These are phyloP conservation scores for Cyphellophora attinorum DNA, from an alignment of 2,329 filamentous ascomycete species.

Conservation along the genomic window DNA sequence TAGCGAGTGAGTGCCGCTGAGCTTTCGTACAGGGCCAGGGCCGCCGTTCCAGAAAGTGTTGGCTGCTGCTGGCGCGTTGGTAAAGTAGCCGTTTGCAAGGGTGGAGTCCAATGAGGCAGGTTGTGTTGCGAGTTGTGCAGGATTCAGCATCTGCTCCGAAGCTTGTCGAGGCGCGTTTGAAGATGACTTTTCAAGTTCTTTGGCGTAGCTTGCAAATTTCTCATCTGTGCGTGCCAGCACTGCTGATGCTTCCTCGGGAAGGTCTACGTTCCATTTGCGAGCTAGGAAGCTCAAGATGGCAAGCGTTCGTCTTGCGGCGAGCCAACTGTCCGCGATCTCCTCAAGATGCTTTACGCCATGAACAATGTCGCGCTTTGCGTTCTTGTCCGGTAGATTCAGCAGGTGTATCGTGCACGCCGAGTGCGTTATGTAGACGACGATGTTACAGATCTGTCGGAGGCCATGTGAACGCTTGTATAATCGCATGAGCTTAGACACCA, in stretches of 20 bases:
- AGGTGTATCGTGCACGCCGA: constrained; percentile 92
- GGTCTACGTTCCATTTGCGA: constrained; percentile 78
- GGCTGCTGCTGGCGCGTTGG: too few relatives aligned
- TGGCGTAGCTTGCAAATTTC: too few relatives aligned
- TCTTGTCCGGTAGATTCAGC: constrained; percentile 86
- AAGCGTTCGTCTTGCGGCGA: constrained; percentile 75
- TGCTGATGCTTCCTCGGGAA: constrained; percentile 71
- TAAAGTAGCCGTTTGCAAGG: too few relatives aligned
- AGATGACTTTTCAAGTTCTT: too few relatives aligned
- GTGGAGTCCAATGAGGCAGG: too few relatives aligned
- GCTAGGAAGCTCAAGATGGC: constrained; percentile 76
- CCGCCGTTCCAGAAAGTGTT: too few relatives aligned
- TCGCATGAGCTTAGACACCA: constrained; percentile 88
- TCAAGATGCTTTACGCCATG: constrained; percentile 87
- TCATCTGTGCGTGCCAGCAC: constrained; percentile 68
- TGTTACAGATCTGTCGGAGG: constrained; percentile 87
- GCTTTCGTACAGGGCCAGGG: too few relatives aligned
- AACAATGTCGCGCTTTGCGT: constrained; percentile 76
- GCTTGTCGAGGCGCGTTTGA: too few relatives aligned
- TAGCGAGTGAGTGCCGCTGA: too few relatives aligned
- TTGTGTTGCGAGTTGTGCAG: too few relatives aligned
- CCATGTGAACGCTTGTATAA: constrained; percentile 90
- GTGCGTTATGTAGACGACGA: constrained; percentile 90
- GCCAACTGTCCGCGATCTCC: constrained; percentile 92
- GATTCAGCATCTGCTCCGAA: too few relatives aligned